Evolutionary conservation across 768 basidiomycete genomes (phyloP).

Genomic region (Sistotremastrum niveocremeum): DNA sequence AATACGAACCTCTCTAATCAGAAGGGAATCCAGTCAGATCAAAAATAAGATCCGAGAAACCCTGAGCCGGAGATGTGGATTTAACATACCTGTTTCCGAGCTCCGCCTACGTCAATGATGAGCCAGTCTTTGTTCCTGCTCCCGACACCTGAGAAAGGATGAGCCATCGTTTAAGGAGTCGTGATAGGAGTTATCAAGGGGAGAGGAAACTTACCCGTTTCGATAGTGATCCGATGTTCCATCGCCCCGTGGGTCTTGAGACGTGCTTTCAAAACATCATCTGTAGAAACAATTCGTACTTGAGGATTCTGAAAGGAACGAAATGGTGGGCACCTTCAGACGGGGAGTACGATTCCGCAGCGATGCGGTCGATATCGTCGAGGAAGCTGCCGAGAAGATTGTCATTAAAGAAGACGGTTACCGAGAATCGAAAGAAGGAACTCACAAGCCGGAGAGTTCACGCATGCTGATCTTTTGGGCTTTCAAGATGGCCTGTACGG

Average conservation of each 20-base stretch:
- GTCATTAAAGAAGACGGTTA: neutral
- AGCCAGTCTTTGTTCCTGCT: conserved; percentile 34
- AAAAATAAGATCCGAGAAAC: too few species aligned
- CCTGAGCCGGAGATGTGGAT: too few species aligned
- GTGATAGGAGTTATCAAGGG: neutral
- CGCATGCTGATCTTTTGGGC: conserved; percentile 33
- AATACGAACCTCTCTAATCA: neutral
- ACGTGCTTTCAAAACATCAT: conserved; percentile 51
- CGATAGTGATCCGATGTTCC: conserved; percentile 42
- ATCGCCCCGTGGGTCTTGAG: conserved; percentile 53
- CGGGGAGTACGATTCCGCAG: conserved; percentile 37
- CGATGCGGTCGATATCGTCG: conserved; percentile 38
- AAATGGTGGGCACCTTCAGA: conserved; percentile 24
- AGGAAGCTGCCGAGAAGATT: conserved; percentile 33
- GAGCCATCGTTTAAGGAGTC: too few species aligned
- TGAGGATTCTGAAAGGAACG: neutral
- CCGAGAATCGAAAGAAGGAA: conserved; percentile 8
- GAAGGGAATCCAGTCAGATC: too few species aligned
- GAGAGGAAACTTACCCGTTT: conserved; percentile 21
- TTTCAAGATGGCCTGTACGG: conserved; percentile 29
- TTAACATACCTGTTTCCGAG: conserved; percentile 29
- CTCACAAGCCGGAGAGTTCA: conserved; percentile 52
- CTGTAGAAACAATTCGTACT: conserved; percentile 15
- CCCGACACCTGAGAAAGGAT: too few species aligned
- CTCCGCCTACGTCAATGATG: conserved; percentile 57